phyloP scores from a whole-genome alignment of 306 rosid species.

The Geum urbanum region DNA sequence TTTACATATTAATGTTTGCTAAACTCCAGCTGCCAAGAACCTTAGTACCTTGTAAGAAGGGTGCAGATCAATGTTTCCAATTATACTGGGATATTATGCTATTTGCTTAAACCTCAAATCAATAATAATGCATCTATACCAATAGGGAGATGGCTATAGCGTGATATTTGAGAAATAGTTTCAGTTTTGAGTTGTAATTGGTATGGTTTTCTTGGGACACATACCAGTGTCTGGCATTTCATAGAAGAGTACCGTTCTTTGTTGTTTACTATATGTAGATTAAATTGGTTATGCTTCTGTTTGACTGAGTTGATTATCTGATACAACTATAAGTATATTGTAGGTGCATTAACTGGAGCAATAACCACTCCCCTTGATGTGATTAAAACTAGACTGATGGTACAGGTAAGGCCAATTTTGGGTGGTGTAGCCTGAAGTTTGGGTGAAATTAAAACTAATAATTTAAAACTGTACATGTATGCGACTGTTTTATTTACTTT shows the following conservation, averaged over 20 bases:
- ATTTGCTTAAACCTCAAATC: neutral
- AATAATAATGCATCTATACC: no score
- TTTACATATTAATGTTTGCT: neutral
- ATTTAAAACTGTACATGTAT: neutral
- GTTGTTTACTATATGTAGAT: no score
- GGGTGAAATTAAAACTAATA: neutral
- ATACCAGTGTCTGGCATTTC: neutral
- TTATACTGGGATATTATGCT: neutral
- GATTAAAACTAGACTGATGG: slow-evolving; percentile 87
- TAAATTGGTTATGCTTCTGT: neutral
- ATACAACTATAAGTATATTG: slow-evolving; percentile 8
- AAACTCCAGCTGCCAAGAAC: no score
- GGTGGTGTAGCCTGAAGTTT: neutral
- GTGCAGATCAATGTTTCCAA: neutral
- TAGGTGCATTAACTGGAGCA: slow-evolving; percentile 96
- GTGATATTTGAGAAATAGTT: no score
- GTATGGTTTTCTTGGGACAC: neutral
- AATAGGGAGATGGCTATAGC: no score
- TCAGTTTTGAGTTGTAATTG: neutral
- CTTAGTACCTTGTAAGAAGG: neutral
- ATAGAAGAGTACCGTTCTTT: neutral
- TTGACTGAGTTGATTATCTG: neutral
- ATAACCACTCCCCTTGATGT: slow-evolving; percentile 94
- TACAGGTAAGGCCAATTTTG: slow-evolving; percentile 53
- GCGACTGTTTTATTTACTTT: neutral